These are phyloP conservation scores for Jackrogersella multiformis DNA, from an alignment of 495 filamentous ascomycete species.

Conservation along the genomic window DNA sequence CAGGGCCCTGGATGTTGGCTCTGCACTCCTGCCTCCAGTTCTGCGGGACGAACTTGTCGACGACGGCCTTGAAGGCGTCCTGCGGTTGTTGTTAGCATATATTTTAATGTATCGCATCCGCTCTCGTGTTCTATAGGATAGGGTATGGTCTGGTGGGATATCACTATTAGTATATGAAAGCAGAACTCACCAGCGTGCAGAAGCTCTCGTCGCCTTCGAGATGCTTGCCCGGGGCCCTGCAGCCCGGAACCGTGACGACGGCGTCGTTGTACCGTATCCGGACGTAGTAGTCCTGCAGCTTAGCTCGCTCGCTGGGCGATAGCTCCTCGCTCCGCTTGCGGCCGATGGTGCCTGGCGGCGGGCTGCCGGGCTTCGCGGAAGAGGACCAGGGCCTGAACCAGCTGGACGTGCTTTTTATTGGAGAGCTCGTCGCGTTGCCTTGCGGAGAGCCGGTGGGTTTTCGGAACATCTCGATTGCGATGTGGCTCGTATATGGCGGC, in stretches of 20 bases:
- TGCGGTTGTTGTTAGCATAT: conserved; percentile 42
- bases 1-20: conserved; percentile 66
- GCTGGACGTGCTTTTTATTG: neutral
- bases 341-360: conserved; percentile 54
- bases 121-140: neutral
- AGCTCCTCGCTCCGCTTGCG: conserved; percentile 62
- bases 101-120: neutral
- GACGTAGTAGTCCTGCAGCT: conserved; percentile 82
- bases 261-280: conserved; percentile 92
- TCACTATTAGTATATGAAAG: too few species aligned
- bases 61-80: conserved; percentile 90
- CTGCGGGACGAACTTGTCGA: conserved; percentile 86
- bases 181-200: conserved; percentile 79
- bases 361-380: conserved; percentile 32
- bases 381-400: conserved; percentile 21
- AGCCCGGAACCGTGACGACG: conserved; percentile 82
- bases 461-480: conserved; percentile 90
- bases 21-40: conserved; percentile 82
- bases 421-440: conserved; percentile 5
- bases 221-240: conserved; percentile 79
- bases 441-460: conserved; percentile 37
- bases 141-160: too few species aligned
- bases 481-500: conserved; percentile 91
- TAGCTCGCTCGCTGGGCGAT: conserved; percentile 59
- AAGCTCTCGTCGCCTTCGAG: conserved; percentile 88